A percentile compares a stretch with the other conserved stretches of the same genome.
Conservation (phyloP, 345 rosid species). For the Pistacia integerrima region DNA sequence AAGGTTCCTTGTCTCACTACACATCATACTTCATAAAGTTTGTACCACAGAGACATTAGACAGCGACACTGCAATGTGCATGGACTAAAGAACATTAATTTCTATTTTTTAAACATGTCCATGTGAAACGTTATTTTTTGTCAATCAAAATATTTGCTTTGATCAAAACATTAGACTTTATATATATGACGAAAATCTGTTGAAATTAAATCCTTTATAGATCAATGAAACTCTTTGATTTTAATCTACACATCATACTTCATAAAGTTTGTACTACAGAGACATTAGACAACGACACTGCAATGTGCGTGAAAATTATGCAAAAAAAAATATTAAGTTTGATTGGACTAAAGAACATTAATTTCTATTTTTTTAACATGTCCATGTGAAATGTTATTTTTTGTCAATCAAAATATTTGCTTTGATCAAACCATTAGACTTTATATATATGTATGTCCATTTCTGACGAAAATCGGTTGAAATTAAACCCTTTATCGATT, state of each 20-base stretch:
- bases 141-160: no score
- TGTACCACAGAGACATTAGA: background rate
- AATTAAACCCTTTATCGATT: no score
- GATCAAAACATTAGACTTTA: no score
- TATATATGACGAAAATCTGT: no score
- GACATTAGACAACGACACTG: background rate
- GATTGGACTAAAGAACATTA: background rate
- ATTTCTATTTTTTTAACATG: background rate
- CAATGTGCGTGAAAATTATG: background rate
- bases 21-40: background rate
- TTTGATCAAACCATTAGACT: no score
- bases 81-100: background rate
- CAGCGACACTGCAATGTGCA: background rate
- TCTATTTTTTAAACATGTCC: background rate
- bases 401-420: background rate
- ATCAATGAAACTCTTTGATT: no score
- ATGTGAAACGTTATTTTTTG: background rate
- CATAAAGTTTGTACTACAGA: background rate
- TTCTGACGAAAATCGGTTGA: no score
- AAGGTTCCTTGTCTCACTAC: constrained; percentile 1
- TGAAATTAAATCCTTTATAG: no score
- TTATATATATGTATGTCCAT: no score
- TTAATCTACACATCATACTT: background rate
- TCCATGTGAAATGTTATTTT: background rate
- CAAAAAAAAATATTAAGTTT: no score